Percentiles rank a stretch among this genome's conserved stretches.
Conservation (phyloP, 2,329 filamentous ascomycete species). For the Fusarium devonianum region DNA sequence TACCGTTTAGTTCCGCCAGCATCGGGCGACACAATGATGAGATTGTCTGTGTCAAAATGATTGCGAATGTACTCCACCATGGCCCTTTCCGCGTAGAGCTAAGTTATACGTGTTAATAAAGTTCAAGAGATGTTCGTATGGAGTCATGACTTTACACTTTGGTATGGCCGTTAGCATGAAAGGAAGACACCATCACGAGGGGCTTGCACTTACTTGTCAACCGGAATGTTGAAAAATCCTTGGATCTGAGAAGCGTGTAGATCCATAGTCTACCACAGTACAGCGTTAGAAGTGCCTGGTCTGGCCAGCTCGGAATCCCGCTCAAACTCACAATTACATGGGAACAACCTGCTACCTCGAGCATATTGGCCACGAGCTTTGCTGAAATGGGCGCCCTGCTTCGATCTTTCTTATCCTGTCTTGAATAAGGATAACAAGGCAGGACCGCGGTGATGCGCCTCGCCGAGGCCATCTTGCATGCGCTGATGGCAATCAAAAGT, state of each 20-base stretch:
- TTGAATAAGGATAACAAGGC: conserved; percentile 93
- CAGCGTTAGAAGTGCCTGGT: no score
- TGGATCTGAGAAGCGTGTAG: conserved; percentile 91
- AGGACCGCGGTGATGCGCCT: conserved; percentile 92
- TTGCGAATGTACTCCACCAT: conserved; percentile 88
- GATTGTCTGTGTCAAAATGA: conserved; percentile 82
- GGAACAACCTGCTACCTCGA: conserved; percentile 89
- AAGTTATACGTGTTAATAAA: not conserved
- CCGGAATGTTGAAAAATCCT: conserved; percentile 86
- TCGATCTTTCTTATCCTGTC: conserved; percentile 91
- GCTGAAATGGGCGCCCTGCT: conserved; percentile 69
- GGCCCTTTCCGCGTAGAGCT: conserved; percentile 90
- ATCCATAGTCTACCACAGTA: no score
- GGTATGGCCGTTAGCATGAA: no score
- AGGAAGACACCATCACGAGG: not conserved
- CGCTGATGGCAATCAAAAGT: conserved; percentile 95
- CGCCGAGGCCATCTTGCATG: conserved; percentile 72
- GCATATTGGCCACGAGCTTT: conserved; percentile 94
- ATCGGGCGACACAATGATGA: conserved; percentile 92
- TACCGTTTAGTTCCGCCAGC: conserved; percentile 92
- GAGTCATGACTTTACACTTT: no score
- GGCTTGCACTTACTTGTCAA: conserved; percentile 53
- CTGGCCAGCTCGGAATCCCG: no score
- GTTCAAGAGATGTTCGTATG: no score
- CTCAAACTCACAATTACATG: no score